phyloP scores from a whole-genome alignment of 306 rosid species.

The Citrullus mucosospermus region DNA sequence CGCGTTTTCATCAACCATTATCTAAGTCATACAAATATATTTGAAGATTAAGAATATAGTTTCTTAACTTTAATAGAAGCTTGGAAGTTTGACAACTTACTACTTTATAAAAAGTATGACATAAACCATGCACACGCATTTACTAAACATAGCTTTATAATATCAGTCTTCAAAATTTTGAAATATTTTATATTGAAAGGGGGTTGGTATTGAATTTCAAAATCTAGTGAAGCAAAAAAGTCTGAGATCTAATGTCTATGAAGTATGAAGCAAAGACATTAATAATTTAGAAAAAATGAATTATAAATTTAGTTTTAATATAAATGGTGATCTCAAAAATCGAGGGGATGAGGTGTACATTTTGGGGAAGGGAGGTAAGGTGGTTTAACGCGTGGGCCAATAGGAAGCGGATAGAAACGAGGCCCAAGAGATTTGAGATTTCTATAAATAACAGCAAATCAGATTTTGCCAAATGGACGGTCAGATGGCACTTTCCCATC shows the following conservation, averaged over 20 bases:
- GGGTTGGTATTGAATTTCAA: background rate
- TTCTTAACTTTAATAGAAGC: too few relatives aligned
- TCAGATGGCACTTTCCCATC: background rate
- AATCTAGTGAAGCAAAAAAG: background rate
- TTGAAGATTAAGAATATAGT: too few relatives aligned
- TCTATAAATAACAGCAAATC: background rate
- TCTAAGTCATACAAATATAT: too few relatives aligned
- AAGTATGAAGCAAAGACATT: background rate
- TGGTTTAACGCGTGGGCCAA: background rate
- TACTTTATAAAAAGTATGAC: too few relatives aligned
- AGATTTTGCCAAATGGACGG: slow-evolving; percentile 2
- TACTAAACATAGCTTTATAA: too few relatives aligned
- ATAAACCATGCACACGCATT: too few relatives aligned
- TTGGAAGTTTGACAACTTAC: too few relatives aligned
- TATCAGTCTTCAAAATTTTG: too few relatives aligned
- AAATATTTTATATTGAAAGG: too few relatives aligned
- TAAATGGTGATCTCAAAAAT: background rate
- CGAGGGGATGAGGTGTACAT: background rate
- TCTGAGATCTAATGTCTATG: background rate
- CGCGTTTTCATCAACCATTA: background rate
- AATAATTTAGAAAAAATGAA: background rate
- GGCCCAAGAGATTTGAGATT: background rate
- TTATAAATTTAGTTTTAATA: background rate
- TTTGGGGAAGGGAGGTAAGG: background rate
- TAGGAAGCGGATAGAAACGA: background rate